phyloP scores from a whole-genome alignment of 495 filamentous ascomycete genomes.

The Xanthoparmelia taractica region DNA sequence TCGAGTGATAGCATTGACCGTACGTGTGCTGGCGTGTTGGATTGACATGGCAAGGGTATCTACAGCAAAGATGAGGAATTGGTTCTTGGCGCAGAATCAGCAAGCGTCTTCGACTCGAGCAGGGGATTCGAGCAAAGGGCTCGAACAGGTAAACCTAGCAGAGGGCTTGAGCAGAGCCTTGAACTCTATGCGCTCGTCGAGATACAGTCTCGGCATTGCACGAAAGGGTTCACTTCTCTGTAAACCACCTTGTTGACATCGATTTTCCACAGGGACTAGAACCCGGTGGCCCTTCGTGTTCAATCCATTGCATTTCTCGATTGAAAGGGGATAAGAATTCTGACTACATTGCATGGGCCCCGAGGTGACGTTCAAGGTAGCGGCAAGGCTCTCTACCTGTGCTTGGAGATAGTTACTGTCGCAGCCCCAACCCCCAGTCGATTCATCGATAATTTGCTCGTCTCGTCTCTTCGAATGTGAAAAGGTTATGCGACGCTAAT shows the following conservation, averaged over 20 bases:
- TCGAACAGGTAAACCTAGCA: no score
- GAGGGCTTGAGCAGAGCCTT: neutral
- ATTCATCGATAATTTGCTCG: neutral
- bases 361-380: neutral
- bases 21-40: neutral
- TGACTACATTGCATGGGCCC: neutral
- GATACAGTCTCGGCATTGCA: neutral
- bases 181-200: neutral
- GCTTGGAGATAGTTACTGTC: neutral
- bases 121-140: no score
- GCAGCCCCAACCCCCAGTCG: neutral
- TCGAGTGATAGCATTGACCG: slow-evolving; percentile 24
- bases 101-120: neutral
- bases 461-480: neutral
- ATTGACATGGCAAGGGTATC: neutral
- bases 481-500: neutral
- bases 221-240: neutral
- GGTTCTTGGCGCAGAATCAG: neutral
- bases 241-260: neutral
- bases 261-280: neutral
- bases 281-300: neutral
- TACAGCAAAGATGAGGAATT: neutral
- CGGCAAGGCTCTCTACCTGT: neutral
- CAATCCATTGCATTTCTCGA: neutral
- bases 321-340: neutral